phyloP scores from a whole-genome alignment of 805 yeast species.

The Ogataea salicorniae region DNA sequence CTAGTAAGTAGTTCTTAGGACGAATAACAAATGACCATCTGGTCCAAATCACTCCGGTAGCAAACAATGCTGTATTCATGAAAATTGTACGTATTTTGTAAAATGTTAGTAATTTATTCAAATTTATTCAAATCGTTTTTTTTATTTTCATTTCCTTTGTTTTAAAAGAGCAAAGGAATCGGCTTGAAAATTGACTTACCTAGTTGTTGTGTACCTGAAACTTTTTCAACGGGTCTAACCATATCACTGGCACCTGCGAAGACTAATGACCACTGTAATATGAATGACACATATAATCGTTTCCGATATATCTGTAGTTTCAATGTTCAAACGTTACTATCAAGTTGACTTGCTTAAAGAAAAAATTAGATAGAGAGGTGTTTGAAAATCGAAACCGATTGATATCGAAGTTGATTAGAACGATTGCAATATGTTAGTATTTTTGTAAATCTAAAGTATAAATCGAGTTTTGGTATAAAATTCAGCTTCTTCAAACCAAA shows the following conservation, averaged over 20 bases:
- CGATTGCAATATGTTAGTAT: too few relatives aligned
- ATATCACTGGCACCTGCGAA: conserved; percentile 86
- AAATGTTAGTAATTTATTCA: conserved; percentile 2
- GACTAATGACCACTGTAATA: conserved; percentile 76
- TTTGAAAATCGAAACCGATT: too few relatives aligned
- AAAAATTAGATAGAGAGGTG: too few relatives aligned
- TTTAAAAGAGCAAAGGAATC: too few relatives aligned
- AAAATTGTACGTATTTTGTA: neutral
- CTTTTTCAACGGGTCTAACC: conserved; percentile 84
- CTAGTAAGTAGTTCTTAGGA: conserved; percentile 83
- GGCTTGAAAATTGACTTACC: conserved; percentile 13
- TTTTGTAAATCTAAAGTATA: too few relatives aligned
- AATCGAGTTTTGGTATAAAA: too few relatives aligned
- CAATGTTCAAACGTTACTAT: neutral
- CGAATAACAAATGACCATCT: conserved; percentile 94
- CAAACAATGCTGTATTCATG: conserved; percentile 55
- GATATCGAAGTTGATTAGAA: too few relatives aligned
- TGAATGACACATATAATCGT: neutral
- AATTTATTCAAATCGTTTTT: neutral
- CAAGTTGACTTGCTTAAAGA: too few relatives aligned
- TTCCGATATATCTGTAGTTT: neutral
- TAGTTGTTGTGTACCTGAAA: conserved; percentile 83
- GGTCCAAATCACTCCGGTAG: conserved; percentile 96
- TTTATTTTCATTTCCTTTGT: too few relatives aligned
- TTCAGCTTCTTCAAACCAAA: too few relatives aligned